phyloP scores from a whole-genome alignment of 352 stramenopile genomes.

The Elongisporangium senticosum region DNA sequence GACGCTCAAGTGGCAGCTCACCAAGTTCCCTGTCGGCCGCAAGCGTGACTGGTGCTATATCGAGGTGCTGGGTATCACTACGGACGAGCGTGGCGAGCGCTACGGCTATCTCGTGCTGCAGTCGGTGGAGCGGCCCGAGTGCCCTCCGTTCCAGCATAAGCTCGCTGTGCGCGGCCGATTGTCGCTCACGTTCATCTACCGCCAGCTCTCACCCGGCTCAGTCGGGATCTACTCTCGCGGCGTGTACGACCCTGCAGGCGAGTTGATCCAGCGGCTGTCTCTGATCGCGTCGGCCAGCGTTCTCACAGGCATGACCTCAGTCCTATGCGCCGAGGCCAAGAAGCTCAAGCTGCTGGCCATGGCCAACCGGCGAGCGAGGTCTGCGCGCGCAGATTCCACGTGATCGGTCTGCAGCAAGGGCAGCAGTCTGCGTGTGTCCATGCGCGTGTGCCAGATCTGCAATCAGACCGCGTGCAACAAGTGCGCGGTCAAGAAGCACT shows the following conservation, averaged over 20 bases:
- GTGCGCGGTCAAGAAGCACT: not conserved
- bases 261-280: slow-evolving; percentile 8
- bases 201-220: slow-evolving; percentile 17
- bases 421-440: not conserved
- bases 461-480: not conserved
- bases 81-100: slow-evolving; percentile 15
- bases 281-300: not conserved
- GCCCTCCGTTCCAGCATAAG: slow-evolving; percentile 25
- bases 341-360: slow-evolving; percentile 33
- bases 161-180: slow-evolving; percentile 22
- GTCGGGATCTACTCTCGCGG: slow-evolving; percentile 39
- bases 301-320: not conserved
- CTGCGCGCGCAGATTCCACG: not conserved
- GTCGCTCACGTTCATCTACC: slow-evolving; percentile 32
- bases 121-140: slow-evolving; percentile 26
- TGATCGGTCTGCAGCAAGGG: not conserved
- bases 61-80: slow-evolving; percentile 29
- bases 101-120: slow-evolving; percentile 46
- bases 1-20: slow-evolving; percentile 40
- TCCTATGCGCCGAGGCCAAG: slow-evolving; percentile 24
- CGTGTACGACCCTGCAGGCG: slow-evolving; percentile 35
- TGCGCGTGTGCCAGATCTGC: not conserved
- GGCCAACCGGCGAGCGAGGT: not conserved
- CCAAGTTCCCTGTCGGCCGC: slow-evolving; percentile 18
- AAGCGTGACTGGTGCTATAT: slow-evolving; percentile 36